Conservation (phyloP, 192 early-diverging fungal genomes). For the Phlyctochytrium arcticum region DNA sequence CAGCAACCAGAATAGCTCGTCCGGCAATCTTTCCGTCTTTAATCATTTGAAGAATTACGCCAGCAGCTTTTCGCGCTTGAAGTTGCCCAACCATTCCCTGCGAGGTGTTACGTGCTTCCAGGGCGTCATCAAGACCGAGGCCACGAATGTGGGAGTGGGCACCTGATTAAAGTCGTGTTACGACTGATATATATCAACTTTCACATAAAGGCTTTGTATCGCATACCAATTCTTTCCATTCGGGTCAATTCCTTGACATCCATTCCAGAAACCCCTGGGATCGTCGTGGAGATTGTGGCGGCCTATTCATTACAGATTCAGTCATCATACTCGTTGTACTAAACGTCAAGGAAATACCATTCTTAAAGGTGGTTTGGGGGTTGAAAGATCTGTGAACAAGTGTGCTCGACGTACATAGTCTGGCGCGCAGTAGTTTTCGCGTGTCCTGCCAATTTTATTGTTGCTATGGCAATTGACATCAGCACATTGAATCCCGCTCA, state of each 20-base stretch:
- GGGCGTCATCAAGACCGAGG: conserved; percentile 88
- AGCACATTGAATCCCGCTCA: too few relatives aligned
- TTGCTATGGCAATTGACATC: neutral
- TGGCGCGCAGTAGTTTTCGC: neutral
- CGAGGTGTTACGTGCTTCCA: conserved; percentile 78
- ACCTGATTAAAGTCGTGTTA: too few relatives aligned
- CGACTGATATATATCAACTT: too few relatives aligned
- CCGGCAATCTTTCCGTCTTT: conserved; percentile 98
- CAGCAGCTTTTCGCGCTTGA: conserved; percentile 92
- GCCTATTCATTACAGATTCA: neutral
- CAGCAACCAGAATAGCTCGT: conserved; percentile 95
- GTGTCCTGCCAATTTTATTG: neutral
- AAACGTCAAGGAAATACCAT: neutral
- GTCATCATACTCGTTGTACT: neutral
- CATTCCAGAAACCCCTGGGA: conserved; percentile 9
- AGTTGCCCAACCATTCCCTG: conserved; percentile 99
- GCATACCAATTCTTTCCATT: conserved; percentile 81
- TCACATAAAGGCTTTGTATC: too few relatives aligned
- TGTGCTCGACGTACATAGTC: neutral
- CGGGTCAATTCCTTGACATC: conserved; percentile 62
- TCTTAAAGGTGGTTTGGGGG: neutral
- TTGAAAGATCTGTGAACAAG: neutral
- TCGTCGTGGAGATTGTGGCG: conserved; percentile 16
- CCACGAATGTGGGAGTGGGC: conserved; percentile 98
- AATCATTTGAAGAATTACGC: conserved; percentile 94